Percentiles rank a stretch among this genome's conserved stretches.
These are phyloP conservation scores for Dichomitus squalens DNA, from an alignment of 1,284 basidiomycete species.

Conservation along the genomic window DNA sequence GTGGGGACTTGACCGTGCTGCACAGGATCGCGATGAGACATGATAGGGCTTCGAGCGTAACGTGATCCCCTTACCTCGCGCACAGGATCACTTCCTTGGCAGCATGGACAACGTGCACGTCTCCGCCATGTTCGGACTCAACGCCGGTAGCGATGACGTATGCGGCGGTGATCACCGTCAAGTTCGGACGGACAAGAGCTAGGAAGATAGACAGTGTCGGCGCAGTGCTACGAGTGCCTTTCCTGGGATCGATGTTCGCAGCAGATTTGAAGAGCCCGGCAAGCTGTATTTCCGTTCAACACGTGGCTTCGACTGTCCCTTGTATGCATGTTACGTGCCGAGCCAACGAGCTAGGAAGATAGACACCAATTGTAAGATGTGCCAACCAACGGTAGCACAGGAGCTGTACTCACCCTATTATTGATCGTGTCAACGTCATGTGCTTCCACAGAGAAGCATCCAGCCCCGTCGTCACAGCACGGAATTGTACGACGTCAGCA, in stretches of 20 bases:
- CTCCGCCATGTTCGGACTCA: slow-evolving; percentile 29
- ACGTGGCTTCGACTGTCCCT: neutral
- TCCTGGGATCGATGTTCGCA: slow-evolving; percentile 16
- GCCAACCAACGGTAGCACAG: neutral
- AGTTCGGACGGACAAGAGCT: slow-evolving; percentile 20
- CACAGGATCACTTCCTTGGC: slow-evolving; percentile 38
- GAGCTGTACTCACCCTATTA: slow-evolving; percentile 16
- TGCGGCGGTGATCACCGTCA: slow-evolving; percentile 25
- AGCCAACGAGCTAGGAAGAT: slow-evolving; percentile 18
- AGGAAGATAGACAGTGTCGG: slow-evolving; percentile 23
- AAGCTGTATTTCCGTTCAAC: neutral
- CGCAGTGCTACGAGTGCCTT: slow-evolving; percentile 18
- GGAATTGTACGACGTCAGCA: neutral
- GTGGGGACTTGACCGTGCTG: slow-evolving; percentile 40
- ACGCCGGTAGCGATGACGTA: slow-evolving; percentile 33
- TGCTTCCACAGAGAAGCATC: neutral
- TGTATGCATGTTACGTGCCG: slow-evolving; percentile 11
- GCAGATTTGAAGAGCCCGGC: slow-evolving; percentile 13
- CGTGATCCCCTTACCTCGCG: slow-evolving; percentile 30
- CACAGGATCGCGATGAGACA: neutral
- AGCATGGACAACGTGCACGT: slow-evolving; percentile 33
- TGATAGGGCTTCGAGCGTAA: neutral
- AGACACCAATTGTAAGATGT: neutral
- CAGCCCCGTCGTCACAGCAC: neutral
- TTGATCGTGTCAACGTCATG: slow-evolving; percentile 17